phyloP scores from a whole-genome alignment of 2,329 filamentous ascomycete genomes.

The Ascochyta clinopodiicola region DNA sequence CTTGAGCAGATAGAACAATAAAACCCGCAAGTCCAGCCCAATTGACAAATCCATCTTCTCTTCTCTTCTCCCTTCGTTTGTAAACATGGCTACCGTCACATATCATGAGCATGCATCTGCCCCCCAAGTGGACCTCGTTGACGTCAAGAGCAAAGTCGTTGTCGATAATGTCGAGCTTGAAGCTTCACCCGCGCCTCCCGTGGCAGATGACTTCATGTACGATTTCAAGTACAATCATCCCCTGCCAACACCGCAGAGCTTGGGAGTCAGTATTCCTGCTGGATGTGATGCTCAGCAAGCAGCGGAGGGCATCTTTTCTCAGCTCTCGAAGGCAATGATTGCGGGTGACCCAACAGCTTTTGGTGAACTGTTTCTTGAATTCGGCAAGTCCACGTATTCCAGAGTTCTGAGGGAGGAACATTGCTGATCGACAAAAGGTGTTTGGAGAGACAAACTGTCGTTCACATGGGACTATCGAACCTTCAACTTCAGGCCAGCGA shows the following conservation, averaged over 20 bases:
- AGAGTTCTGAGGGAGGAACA: not conserved
- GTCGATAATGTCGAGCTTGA: slow-evolving; percentile 6
- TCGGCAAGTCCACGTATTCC: slow-evolving; percentile 1
- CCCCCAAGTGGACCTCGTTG: not conserved
- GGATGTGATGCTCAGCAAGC: slow-evolving; percentile 7
- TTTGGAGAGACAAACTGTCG: slow-evolving; percentile 13
- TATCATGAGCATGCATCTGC: not conserved
- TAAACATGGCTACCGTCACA: not conserved
- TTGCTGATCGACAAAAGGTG: not conserved
- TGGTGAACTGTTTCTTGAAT: slow-evolving; percentile 12
- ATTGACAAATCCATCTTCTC: not conserved
- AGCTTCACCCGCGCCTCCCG: slow-evolving; percentile 23
- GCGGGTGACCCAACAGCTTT: slow-evolving; percentile 10
- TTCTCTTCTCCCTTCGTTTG: not conserved
- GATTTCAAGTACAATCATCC: slow-evolving; percentile 51
- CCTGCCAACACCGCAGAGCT: slow-evolving; percentile 37
- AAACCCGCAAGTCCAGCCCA: not conserved
- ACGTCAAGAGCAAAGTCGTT: slow-evolving; percentile 3
- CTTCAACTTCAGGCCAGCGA: slow-evolving; percentile 12
- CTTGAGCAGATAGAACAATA: too few species aligned
- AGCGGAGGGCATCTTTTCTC: not conserved
- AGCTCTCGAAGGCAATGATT: slow-evolving; percentile 8
- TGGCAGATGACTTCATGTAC: slow-evolving; percentile 52
- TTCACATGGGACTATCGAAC: slow-evolving; percentile 19
- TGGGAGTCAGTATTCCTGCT: slow-evolving; percentile 15